Evolutionary conservation across 1,284 basidiomycete species (phyloP).

Genomic region (Leccinum angustisporum): DNA sequence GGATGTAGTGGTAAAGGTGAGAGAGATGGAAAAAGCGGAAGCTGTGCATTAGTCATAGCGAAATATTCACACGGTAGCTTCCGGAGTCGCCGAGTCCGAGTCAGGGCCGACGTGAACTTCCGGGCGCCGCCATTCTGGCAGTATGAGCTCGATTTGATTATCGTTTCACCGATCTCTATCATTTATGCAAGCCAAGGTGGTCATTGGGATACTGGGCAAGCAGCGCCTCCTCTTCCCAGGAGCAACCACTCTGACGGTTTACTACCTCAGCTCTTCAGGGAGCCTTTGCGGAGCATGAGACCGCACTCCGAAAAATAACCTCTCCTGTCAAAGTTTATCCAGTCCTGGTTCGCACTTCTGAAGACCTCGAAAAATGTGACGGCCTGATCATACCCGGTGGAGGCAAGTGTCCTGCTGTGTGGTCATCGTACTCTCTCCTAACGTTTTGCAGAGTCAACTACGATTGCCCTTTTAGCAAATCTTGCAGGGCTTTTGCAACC

Average conservation of each 20-base stretch:
- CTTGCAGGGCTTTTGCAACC: conserved; percentile 81
- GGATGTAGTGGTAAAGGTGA: conserved; percentile 41
- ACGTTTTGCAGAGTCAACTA: conserved; percentile 74
- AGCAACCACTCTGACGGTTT: conserved; percentile 3
- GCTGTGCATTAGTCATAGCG: conserved; percentile 30
- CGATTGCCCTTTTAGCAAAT: conserved; percentile 84
- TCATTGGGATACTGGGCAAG: conserved; percentile 34
- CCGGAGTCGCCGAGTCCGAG: conserved; percentile 6
- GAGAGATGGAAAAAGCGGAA: conserved; percentile 26
- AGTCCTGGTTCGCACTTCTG: conserved; percentile 73
- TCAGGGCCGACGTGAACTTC: neutral
- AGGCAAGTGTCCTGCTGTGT: conserved; percentile 41
- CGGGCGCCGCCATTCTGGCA: no score
- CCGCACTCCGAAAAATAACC: conserved; percentile 61
- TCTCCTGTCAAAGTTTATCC: conserved; percentile 46
- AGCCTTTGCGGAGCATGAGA: conserved; percentile 88
- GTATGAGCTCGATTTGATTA: neutral
- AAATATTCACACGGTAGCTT: conserved; percentile 25
- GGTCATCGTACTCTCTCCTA: neutral
- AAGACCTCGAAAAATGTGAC: conserved; percentile 77
- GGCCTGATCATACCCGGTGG: conserved; percentile 93
- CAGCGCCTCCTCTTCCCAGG: neutral
- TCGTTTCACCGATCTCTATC: neutral
- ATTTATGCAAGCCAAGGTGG: conserved; percentile 20
- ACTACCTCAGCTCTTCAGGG: conserved; percentile 80